A percentile compares a stretch with the other conserved stretches of the same genome.
These are phyloP conservation scores for Fusarium oxysporum DNA, from an alignment of 2,329 filamentous ascomycete species.

Conservation along the genomic window DNA sequence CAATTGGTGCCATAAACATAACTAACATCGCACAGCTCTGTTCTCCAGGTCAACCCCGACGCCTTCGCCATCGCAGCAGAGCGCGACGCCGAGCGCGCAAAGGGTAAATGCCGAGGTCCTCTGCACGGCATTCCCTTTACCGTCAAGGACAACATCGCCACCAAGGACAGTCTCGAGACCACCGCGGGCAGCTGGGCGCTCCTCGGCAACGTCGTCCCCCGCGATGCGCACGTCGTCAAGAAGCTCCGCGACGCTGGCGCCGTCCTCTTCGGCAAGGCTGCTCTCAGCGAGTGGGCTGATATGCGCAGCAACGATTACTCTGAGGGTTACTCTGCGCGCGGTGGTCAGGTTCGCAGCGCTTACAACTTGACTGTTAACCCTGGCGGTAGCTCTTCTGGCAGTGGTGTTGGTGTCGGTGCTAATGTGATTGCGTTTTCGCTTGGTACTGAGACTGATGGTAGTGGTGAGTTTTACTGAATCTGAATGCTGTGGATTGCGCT, in stretches of 20 bases:
- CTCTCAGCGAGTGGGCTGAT: conserved; percentile 79
- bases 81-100: conserved; percentile 69
- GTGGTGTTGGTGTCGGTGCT: conserved; percentile 71
- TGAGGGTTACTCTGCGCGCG: conserved; percentile 73
- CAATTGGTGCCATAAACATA: not conserved
- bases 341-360: conserved; percentile 72
- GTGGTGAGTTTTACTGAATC: conserved; percentile 53
- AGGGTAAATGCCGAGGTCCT: conserved; percentile 69
- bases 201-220: conserved; percentile 72
- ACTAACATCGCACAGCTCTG: conserved; percentile 53
- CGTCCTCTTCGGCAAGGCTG: conserved; percentile 77
- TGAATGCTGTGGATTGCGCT: not conserved
- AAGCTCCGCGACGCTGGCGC: conserved; percentile 73
- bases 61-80: conserved; percentile 68
- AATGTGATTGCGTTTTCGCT: conserved; percentile 73
- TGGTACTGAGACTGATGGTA: conserved; percentile 81
- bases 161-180: conserved; percentile 84
- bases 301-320: conserved; percentile 76
- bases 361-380: conserved; percentile 78
- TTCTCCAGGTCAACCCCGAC: conserved; percentile 78
- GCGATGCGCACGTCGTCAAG: conserved; percentile 74
- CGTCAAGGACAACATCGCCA: conserved; percentile 74
- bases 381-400: conserved; percentile 76
- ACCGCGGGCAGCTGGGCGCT: conserved; percentile 78
- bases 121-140: conserved; percentile 82